phyloP scores from a whole-genome alignment of 306 rosid genomes.

The Vicia villosa region DNA sequence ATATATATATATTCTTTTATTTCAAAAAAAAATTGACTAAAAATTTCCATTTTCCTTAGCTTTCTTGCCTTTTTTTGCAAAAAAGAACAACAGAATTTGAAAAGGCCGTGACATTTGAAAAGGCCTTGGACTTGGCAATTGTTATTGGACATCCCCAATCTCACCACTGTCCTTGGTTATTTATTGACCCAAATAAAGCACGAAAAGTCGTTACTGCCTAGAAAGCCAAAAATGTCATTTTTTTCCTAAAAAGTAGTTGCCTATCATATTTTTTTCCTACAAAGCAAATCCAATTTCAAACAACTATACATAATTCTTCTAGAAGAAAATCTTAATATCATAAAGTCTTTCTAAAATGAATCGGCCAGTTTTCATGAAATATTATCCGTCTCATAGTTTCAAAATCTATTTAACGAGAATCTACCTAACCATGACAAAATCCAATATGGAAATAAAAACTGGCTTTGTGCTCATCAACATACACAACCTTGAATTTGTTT shows the following conservation, averaged over 20 bases:
- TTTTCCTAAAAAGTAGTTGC: background rate
- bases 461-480: background rate
- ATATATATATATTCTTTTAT: too few species aligned
- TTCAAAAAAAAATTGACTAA: conserved; percentile 2
- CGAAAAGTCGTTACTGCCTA: background rate
- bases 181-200: conserved; percentile 18
- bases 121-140: conserved; percentile 7
- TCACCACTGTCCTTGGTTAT: background rate
- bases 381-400: too few species aligned
- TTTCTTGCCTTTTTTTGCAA: background rate
- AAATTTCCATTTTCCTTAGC: background rate
- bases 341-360: too few species aligned
- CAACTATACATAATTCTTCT: background rate
- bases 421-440: too few species aligned
- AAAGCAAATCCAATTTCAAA: conserved; percentile 9
- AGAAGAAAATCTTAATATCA: background rate
- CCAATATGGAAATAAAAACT: too few species aligned
- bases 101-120: background rate
- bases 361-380: too few species aligned
- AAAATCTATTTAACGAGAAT: too few species aligned
- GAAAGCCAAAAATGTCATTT: conserved; percentile 2
- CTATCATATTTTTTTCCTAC: background rate
- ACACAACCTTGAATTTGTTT: conserved; percentile 68
- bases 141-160: conserved; percentile 8
- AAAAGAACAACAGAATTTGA: background rate